These are phyloP conservation scores for Monilinia fructigena DNA, from an alignment of 2,329 filamentous ascomycete species.

Conservation along the genomic window DNA sequence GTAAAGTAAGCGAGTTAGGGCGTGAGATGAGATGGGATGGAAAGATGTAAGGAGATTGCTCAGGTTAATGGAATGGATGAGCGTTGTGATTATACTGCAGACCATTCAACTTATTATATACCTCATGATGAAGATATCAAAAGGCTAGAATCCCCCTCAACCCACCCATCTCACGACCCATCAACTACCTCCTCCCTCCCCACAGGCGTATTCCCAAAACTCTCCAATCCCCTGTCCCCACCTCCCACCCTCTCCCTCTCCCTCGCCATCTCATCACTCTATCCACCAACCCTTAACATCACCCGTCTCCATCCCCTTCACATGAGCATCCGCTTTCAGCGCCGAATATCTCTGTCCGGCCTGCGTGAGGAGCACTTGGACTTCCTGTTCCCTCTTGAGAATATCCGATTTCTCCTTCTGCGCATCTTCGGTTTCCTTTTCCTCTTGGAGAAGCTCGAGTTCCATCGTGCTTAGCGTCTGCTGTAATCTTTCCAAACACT, in stretches of 20 bases:
- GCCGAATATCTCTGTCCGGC: conserved; percentile 71
- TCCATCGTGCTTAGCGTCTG: conserved; percentile 63
- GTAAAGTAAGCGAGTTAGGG: no score
- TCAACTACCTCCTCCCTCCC: conserved; percentile 37
- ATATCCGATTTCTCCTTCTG: conserved; percentile 69
- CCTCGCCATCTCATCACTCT: conserved; percentile 21
- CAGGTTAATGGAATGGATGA: no score
- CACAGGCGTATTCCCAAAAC: conserved; percentile 43
- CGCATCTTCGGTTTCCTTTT: conserved; percentile 60
- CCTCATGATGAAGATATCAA: neutral
- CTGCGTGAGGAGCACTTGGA: conserved; percentile 77
- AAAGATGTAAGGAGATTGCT: no score
- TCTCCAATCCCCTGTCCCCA: conserved; percentile 42
- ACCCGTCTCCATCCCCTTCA: conserved; percentile 34
- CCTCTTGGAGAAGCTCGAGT: conserved; percentile 59
- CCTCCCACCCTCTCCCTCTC: conserved; percentile 19
- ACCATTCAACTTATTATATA: no score
- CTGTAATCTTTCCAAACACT: conserved; percentile 64
- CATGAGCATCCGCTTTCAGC: conserved; percentile 48
- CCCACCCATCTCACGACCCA: conserved; percentile 7
- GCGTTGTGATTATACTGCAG: no score
- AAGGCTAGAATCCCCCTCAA: no score
- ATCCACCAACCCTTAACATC: conserved; percentile 30
- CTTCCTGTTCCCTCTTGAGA: conserved; percentile 67
- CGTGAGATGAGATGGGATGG: no score